A percentile compares a stretch with the other conserved stretches of the same genome.
phyloP scores from a whole-genome alignment of 192 early-diverging fungal genomes.

The Linnemannia schmuckeri region DNA sequence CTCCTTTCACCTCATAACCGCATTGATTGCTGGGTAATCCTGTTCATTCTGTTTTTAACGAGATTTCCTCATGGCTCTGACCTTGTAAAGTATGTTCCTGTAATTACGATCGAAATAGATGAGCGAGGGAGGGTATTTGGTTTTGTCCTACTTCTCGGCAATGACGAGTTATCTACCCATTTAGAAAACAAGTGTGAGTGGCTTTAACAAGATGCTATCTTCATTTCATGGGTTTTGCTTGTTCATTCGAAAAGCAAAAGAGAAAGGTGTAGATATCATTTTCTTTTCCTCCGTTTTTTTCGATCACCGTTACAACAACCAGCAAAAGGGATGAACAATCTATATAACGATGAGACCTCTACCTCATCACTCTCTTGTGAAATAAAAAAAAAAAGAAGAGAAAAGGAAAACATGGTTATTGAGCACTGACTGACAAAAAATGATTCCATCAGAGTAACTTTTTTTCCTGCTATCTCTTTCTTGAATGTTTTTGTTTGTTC shows the following conservation, averaged over 20 bases:
- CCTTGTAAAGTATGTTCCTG: background rate
- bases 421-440: background rate
- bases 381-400: too few species aligned
- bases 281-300: background rate
- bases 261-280: background rate
- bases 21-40: too few species aligned
- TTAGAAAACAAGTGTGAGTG: too few species aligned
- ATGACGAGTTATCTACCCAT: background rate
- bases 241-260: background rate
- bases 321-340: background rate
- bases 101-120: too few species aligned
- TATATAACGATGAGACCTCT: background rate
- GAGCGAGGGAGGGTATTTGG: too few species aligned
- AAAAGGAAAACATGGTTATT: background rate
- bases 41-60: background rate
- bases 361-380: background rate
- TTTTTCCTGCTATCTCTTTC: background rate
- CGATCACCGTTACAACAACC: too few species aligned
- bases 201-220: background rate
- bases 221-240: background rate
- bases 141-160: background rate
- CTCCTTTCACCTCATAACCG: too few species aligned
- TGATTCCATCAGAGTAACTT: background rate
- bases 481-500: background rate
- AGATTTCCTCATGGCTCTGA: background rate